Evolutionary conservation across 2,329 filamentous ascomycete genomes (phyloP).

Genomic region (Podosphaera aphanis): DNA sequence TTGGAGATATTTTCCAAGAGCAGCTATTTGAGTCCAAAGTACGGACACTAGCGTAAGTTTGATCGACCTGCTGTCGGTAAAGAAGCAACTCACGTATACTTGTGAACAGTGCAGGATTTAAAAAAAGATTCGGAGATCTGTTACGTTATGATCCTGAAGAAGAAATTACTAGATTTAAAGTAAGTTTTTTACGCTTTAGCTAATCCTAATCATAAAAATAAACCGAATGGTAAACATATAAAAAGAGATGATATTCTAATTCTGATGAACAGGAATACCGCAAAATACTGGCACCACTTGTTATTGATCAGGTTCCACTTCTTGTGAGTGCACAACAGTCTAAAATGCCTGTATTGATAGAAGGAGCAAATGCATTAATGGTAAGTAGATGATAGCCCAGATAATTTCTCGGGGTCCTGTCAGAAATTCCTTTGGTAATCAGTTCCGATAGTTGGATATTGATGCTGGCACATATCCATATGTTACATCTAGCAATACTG

Average conservation of each 20-base stretch:
- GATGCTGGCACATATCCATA: conserved; percentile 29
- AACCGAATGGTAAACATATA: background rate
- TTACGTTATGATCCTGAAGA: conserved; percentile 43
- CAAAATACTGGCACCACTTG: conserved; percentile 30
- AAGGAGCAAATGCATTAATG: conserved; percentile 21
- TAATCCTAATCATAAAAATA: background rate
- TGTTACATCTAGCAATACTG: conserved; percentile 23
- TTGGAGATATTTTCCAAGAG: conserved; percentile 44
- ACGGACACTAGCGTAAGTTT: conserved; percentile 25
- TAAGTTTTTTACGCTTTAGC: conserved; percentile 4
- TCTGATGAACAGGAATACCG: conserved; percentile 21
- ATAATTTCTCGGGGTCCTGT: background rate
- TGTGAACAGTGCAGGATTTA: conserved; percentile 23
- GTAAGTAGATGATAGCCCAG: background rate
- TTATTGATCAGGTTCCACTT: conserved; percentile 39
- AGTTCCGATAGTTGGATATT: conserved; percentile 22
- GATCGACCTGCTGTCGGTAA: background rate
- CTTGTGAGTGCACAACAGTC: conserved; percentile 35
- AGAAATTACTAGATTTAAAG: conserved; percentile 38
- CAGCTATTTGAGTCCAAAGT: conserved; percentile 43
- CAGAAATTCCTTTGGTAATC: background rate
- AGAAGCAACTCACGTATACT: background rate
- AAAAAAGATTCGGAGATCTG: conserved; percentile 45
- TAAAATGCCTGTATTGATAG: conserved; percentile 37
- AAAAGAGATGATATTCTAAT: background rate